Percentiles rank a stretch among this genome's conserved stretches.
Evolutionary conservation across 2,329 filamentous ascomycete species (phyloP).

Genomic region (Fusarium incarnatum): DNA sequence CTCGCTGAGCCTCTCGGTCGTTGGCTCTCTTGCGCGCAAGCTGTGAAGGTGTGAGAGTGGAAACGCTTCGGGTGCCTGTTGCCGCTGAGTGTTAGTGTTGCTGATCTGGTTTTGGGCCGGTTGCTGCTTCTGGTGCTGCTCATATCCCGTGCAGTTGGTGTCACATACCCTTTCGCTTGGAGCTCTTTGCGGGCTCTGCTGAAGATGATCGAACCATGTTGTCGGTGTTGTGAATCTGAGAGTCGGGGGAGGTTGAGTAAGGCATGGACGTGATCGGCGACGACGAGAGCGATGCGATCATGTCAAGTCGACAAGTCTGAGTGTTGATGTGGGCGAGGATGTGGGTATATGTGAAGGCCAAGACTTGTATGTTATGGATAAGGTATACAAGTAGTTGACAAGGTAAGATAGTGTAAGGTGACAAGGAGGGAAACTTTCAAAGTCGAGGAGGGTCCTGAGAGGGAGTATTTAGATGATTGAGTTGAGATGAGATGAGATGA

Average conservation of each 20-base stretch:
- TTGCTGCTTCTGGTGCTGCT: slow-evolving; percentile 8
- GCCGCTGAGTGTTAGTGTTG: slow-evolving; percentile 22
- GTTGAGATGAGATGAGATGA: slow-evolving; percentile 34
- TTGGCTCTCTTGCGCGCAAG: slow-evolving; percentile 91
- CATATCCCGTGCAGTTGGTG: not conserved
- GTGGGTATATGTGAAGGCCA: slow-evolving; percentile 26
- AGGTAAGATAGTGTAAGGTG: not conserved
- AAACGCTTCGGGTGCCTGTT: slow-evolving; percentile 78
- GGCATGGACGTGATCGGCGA: slow-evolving; percentile 24
- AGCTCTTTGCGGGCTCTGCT: slow-evolving; percentile 56
- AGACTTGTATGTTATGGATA: slow-evolving; percentile 23
- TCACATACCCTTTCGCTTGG: slow-evolving; percentile 60
- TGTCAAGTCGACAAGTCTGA: slow-evolving; percentile 25
- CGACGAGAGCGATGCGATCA: slow-evolving; percentile 25
- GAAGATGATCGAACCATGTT: slow-evolving; percentile 58
- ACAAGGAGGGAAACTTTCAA: not conserved
- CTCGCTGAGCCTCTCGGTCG: slow-evolving; percentile 89
- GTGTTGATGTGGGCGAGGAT: slow-evolving; percentile 16
- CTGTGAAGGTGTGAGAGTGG: slow-evolving; percentile 88
- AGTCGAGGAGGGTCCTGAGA: slow-evolving; percentile 23
- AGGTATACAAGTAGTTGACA: slow-evolving; percentile 12
- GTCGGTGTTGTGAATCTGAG: slow-evolving; percentile 28
- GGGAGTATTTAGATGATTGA: slow-evolving; percentile 40
- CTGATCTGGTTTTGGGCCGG: slow-evolving; percentile 4
- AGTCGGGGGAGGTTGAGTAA: slow-evolving; percentile 25